Evolutionary conservation across 2,329 filamentous ascomycete species (phyloP), one percentile per base, ranked within the genome.

Genomic region (Xylaria sp.): DNA sequence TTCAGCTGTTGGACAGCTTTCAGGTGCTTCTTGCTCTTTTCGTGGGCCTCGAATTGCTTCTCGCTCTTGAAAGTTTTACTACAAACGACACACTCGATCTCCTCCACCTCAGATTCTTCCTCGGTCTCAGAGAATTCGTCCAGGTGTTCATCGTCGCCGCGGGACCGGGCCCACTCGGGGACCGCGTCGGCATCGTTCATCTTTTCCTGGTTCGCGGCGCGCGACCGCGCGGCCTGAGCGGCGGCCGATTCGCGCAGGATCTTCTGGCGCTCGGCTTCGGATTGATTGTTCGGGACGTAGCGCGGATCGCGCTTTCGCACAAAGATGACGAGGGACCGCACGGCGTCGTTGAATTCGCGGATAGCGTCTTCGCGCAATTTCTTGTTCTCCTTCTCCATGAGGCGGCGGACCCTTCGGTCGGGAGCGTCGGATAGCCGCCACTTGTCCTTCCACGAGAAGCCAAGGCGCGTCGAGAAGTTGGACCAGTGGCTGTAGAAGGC

Each of bases 371-470:
- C 93, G 54, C 95, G 86, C 23, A 90, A 77, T 66, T 90, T 90
- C 69, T 88, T 91, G 75, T 99, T 99, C 74, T 97, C 94, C 76
- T 97, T 97, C 73, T 98, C 95, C 88, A 98, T 96, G 38, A 92
- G 72, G 31, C 95, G 86, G 53, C 94, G 87, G 15, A 92, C 83
- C 37, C 90, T 86, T 52, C 95, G 87, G 76, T 99, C 94, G 1
- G 93, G 92, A 1, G 93, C 94, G 69, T 97, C 93, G 0, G 90
- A 89, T 19, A 93, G 83, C 51, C 90, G 85, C 77, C 96, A 95
- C 63, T 87, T 84, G 73, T 99, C 93, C 73, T 89, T 91, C 94
- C 95, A 99, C 1, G 90, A 83, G 74, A 96, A 99, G 0, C 86
- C 87, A 74, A 98, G 98, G 43, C 80, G 85, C 0, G 95, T 98